These are phyloP conservation scores for Caryopteris hybrid DNA, from an alignment of 305 asterid species.

Conservation along the genomic window DNA sequence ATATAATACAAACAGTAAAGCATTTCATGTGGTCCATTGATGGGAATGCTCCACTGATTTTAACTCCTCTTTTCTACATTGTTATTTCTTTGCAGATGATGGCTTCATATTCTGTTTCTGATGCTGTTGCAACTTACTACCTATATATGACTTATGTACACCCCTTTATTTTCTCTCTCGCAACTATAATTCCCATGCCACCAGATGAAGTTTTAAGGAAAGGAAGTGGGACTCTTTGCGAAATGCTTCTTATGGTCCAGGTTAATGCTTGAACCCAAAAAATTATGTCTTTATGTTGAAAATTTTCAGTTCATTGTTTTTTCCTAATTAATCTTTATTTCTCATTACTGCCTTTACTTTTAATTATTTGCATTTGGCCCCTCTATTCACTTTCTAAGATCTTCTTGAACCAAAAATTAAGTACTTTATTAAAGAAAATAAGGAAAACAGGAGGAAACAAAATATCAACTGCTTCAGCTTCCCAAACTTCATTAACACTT, in stretches of 20 bases:
- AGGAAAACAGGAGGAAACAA: slow-evolving; percentile 15
- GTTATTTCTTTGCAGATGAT: slow-evolving; percentile 75
- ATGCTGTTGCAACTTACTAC: slow-evolving; percentile 98
- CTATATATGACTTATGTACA: slow-evolving; percentile 97
- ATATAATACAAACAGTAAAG: background rate
- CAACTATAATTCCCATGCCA: slow-evolving; percentile 98
- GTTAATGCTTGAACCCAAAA: slow-evolving; percentile 35
- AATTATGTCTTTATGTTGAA: slow-evolving; percentile 3
- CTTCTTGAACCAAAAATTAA: background rate
- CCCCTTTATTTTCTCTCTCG: slow-evolving; percentile 97
- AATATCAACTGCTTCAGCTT: slow-evolving; percentile 11
- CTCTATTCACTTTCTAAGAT: slow-evolving; percentile 8
- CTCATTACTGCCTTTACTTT: slow-evolving; percentile 6
- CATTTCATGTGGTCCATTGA: slow-evolving; percentile 9
- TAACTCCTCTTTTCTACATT: slow-evolving; percentile 10
- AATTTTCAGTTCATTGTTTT: background rate
- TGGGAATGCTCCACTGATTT: slow-evolving; percentile 7
- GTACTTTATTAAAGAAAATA: background rate
- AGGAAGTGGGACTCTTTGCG: slow-evolving; percentile 99
- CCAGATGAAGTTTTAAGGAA: slow-evolving; percentile 98
- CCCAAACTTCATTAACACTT: slow-evolving; percentile 3
- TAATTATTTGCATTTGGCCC: slow-evolving; percentile 9
- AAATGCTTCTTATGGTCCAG: slow-evolving; percentile 99
- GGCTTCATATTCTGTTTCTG: slow-evolving; percentile 99
- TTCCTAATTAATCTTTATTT: background rate